A percentile compares a stretch with the other conserved stretches of the same genome.
These are phyloP conservation scores for Graphium sp. DNA, from an alignment of 2,329 filamentous ascomycete species.

Conservation along the genomic window DNA sequence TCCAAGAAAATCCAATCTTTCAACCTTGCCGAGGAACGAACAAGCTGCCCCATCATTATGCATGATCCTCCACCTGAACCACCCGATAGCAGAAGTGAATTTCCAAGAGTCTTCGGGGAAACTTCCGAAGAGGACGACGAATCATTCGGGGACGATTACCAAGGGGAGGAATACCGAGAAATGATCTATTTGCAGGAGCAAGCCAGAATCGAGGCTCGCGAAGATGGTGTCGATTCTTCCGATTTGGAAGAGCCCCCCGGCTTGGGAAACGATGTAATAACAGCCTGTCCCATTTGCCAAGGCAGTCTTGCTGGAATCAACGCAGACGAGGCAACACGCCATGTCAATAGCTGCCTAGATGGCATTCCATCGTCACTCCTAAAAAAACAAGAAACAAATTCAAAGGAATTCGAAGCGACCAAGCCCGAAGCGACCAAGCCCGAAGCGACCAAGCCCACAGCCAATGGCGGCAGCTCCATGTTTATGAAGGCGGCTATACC, in stretches of 20 bases:
- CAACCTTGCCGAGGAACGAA: no score
- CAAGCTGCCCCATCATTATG: no score
- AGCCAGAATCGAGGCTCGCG: slow-evolving; percentile 44
- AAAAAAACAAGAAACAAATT: no score
- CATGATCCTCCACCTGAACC: no score
- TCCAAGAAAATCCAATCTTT: no score
- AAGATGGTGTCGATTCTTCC: slow-evolving; percentile 19
- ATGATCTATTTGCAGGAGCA: slow-evolving; percentile 64
- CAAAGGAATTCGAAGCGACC: no score
- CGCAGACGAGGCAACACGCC: slow-evolving; percentile 53
- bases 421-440: slow-evolving; percentile 5
- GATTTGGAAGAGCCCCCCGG: slow-evolving; percentile 3
- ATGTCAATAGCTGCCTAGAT: slow-evolving; percentile 90
- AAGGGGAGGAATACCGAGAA: slow-evolving; percentile 49
- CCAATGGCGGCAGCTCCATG: slow-evolving; percentile 29
- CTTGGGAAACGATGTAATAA: slow-evolving; percentile 8
- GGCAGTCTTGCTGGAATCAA: slow-evolving; percentile 41
- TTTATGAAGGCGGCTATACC: slow-evolving; percentile 55
- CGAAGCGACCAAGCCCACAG: slow-evolving; percentile 14
- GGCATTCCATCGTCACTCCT: slow-evolving; percentile 52
- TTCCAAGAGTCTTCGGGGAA: no score
- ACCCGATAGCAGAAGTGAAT: neutral
- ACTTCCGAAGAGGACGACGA: slow-evolving; percentile 26
- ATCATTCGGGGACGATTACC: slow-evolving; percentile 33
- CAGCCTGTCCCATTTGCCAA: slow-evolving; percentile 64